Conservation (phyloP, 2,329 filamentous ascomycete species). For the Alternaria panax region DNA sequence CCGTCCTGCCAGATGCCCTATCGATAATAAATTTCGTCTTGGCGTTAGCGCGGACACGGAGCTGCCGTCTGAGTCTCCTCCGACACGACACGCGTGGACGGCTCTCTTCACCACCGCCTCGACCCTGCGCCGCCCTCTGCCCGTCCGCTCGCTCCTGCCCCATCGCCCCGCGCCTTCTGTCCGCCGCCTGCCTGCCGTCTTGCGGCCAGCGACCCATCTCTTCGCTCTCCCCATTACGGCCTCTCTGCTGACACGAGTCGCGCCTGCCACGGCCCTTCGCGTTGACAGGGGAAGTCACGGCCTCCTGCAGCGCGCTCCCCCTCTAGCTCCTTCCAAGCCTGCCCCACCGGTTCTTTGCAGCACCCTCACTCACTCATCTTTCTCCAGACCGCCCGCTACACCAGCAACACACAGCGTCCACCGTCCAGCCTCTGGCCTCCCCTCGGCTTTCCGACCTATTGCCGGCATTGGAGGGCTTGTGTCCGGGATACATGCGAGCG, state of each 20-base stretch:
- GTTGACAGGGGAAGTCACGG: background rate
- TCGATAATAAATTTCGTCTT: conserved; percentile 31
- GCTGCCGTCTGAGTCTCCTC: conserved; percentile 13
- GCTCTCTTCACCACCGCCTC: background rate
- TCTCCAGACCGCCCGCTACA: background rate
- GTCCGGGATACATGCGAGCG: conserved; percentile 6
- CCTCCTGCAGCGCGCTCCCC: conserved; percentile 3
- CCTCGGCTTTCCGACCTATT: conserved; percentile 3
- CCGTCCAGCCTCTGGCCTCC: background rate
- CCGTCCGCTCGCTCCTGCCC: background rate
- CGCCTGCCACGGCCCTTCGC: background rate
- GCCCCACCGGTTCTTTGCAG: conserved; percentile 6
- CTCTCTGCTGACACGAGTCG: background rate
- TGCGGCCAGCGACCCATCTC: background rate
- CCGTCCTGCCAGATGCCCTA: conserved; percentile 3
- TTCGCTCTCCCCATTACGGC: background rate
- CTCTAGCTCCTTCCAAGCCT: background rate
- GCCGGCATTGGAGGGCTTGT: conserved; percentile 11
- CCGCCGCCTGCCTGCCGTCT: background rate
- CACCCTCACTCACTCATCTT: no score
- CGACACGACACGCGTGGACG: no score
- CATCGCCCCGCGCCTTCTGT: background rate
- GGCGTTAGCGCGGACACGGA: conserved; percentile 19
- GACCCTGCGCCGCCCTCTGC: background rate
- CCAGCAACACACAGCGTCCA: no score